Base-by-base conservation (phyloP, 2,329 filamentous ascomycete species). In the Sarocladium strictum region DNA sequence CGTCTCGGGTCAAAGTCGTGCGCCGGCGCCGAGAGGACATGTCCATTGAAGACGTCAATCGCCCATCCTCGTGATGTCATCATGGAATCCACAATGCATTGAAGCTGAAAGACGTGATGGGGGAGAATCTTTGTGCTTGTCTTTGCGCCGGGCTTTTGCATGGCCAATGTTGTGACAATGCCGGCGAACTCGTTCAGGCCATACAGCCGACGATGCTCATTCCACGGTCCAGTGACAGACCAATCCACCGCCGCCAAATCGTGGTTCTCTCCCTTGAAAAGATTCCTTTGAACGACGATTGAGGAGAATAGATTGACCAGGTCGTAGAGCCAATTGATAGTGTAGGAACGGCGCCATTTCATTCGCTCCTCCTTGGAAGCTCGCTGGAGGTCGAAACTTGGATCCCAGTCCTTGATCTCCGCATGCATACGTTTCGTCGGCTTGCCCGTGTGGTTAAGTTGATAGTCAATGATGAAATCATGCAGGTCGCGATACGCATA, bases 311-410 rank as follows among this genome's bases (percentile, higher is more conserved):
- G 24, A 52, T 77, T 78, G 58, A 79, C 72, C 5, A 80, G 59
- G 54, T 78, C 75, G 56, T 78, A 79, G 0, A 80, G 68, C 76
- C 75, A 78, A 56, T 74, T 77, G 56, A 80, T 76, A 2, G 72
- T 76, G 53, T 76, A 79, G 0, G 63, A 59, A 1, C 74, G 71
- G 6, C 76, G 73, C 76, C 76, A 80, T 9, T 67, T 62, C 3
- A 75, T 37, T 21, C 72, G 63, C 51, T 78, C 60, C 4, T 71
- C 62, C 10, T 69, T 61, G n/a, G 62, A 74, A 0, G 70, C 71
- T 2, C 47, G 43, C 53, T 63, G 57, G 6, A 78, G 62, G 54
- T 77, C 58, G 12, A 75, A 62, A 1, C 61, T 58, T 6, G 74
- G 73, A 53, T 76, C 61, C 77, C 74, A 79, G 29, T 69, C 58